Conservation (phyloP, 805 yeast genomes). For the Candida saitoana region DNA sequence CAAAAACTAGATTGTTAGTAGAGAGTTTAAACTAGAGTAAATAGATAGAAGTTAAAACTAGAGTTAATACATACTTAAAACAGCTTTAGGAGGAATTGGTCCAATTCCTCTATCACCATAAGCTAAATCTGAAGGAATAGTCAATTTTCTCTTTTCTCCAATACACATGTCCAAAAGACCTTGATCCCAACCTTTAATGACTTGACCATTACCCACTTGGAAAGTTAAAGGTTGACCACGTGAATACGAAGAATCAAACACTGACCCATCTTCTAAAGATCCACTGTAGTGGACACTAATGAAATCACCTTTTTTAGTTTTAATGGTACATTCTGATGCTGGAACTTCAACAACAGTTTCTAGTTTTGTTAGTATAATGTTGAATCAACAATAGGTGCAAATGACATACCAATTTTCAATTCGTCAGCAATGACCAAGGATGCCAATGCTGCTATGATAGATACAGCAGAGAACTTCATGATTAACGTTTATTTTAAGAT, state of each 20-base stretch:
- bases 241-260: slow-evolving; percentile 67
- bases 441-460: slow-evolving; percentile 5
- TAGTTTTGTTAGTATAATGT: slow-evolving; percentile 8
- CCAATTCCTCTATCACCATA: slow-evolving; percentile 78
- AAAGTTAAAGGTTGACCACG: slow-evolving; percentile 69
- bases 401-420: slow-evolving; percentile 25
- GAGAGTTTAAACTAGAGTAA: too few relatives aligned
- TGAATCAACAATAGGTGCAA: neutral
- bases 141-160: slow-evolving; percentile 78
- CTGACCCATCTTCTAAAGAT: slow-evolving; percentile 57
- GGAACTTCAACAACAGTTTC: slow-evolving; percentile 41
- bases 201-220: slow-evolving; percentile 72
- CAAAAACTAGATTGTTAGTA: slow-evolving; percentile 42
- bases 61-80: slow-evolving; percentile 41
- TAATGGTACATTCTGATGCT: slow-evolving; percentile 49
- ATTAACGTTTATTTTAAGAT: neutral
- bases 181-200: slow-evolving; percentile 88
- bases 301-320: slow-evolving; percentile 60
- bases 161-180: slow-evolving; percentile 76
- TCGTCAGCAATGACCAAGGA: slow-evolving; percentile 13
- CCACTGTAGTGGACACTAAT: slow-evolving; percentile 82
- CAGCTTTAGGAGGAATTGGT: slow-evolving; percentile 73
- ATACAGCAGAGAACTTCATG: slow-evolving; percentile 8
- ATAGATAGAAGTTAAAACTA: too few relatives aligned
- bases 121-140: slow-evolving; percentile 74